phyloP scores from a whole-genome alignment of 305 asterid species.

The Solanum hybrid region DNA sequence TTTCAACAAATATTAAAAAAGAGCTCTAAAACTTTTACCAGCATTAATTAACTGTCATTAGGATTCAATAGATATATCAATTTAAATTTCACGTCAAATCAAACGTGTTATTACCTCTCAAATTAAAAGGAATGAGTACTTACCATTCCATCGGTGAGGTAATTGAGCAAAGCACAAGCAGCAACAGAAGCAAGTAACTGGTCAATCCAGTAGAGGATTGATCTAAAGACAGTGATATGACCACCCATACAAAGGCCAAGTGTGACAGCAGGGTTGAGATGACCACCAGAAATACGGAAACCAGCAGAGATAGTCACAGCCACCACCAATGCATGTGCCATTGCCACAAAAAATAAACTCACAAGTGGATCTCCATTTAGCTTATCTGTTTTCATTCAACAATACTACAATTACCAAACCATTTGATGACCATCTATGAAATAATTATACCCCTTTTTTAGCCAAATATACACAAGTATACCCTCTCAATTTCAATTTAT shows the following conservation, averaged over 20 bases:
- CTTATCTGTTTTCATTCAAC: constrained; percentile 33
- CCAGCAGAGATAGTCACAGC: constrained; percentile 85
- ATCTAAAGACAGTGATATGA: constrained; percentile 62
- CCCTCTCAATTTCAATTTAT: neutral
- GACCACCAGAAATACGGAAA: constrained; percentile 82
- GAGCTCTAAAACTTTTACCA: too few relatives aligned
- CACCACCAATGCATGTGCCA: constrained; percentile 85
- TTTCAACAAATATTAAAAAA: too few relatives aligned
- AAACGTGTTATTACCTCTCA: too few relatives aligned
- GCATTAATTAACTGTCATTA: too few relatives aligned
- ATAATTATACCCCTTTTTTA: neutral
- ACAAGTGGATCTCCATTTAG: constrained; percentile 51
- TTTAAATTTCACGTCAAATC: neutral
- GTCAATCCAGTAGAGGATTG: constrained; percentile 76
- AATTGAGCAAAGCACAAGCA: constrained; percentile 78
- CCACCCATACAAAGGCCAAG: constrained; percentile 77
- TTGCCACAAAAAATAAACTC: constrained; percentile 78
- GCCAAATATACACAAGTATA: neutral
- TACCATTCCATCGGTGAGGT: constrained; percentile 76
- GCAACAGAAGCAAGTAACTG: constrained; percentile 78
- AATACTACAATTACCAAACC: neutral
- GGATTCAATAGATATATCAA: too few relatives aligned
- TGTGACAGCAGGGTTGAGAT: constrained; percentile 94
- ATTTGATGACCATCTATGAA: neutral
- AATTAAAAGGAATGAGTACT: neutral